Evolutionary conservation across 441 rosid species (phyloP).

Genomic region (Mallotus japonicus): DNA sequence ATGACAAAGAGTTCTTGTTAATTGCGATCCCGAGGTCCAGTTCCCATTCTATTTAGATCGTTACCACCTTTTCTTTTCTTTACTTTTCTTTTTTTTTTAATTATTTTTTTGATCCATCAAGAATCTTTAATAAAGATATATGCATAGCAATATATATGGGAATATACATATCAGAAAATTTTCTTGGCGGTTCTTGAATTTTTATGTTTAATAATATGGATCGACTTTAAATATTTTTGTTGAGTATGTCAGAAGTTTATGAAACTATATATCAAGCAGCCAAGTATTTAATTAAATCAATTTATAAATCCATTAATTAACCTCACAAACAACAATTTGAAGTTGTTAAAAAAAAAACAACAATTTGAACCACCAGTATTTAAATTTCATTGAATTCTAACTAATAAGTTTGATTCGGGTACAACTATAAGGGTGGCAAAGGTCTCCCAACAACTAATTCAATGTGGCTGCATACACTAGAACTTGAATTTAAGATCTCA

Average conservation of each 20-base stretch:
- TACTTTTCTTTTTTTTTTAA: neutral
- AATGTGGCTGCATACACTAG: too few species aligned
- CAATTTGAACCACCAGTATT: too few species aligned
- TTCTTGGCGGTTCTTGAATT: neutral
- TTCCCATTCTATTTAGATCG: slow-evolving; percentile 24
- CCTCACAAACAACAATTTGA: too few species aligned
- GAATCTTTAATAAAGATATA: neutral
- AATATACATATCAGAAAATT: neutral
- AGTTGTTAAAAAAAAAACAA: too few species aligned
- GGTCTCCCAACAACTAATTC: too few species aligned
- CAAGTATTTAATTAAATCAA: neutral
- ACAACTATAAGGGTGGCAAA: too few species aligned
- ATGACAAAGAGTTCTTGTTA: slow-evolving; percentile 25
- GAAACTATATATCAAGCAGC: neutral
- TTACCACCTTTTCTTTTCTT: slow-evolving; percentile 27
- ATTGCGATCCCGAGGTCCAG: slow-evolving; percentile 36
- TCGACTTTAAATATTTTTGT: neutral
- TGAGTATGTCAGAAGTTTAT: neutral
- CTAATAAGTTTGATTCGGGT: too few species aligned
- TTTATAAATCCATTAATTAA: neutral
- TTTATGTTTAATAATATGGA: neutral
- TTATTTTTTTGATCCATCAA: neutral
- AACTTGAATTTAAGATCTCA: too few species aligned
- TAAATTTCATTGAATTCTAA: too few species aligned
- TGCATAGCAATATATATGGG: too few species aligned